phyloP scores from a whole-genome alignment of 371 early-diverging fungal genomes.

The Parasitella parasitica region DNA sequence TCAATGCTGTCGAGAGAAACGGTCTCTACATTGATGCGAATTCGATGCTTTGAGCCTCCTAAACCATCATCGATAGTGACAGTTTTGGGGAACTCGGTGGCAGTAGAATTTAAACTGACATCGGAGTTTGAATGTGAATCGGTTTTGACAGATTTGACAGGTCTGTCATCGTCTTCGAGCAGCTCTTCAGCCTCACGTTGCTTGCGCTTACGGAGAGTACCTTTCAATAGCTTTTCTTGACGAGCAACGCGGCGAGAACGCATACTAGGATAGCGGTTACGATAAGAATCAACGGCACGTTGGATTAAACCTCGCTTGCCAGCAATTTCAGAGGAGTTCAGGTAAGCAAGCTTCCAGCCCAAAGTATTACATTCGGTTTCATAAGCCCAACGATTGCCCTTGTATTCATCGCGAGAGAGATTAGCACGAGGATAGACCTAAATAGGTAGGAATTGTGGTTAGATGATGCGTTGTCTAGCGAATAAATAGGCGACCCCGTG shows the following conservation, averaged over 20 bases:
- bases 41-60: constrained; percentile 26
- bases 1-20: constrained; percentile 46
- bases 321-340: constrained; percentile 76
- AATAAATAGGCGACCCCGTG: neutral
- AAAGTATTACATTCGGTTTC: constrained; percentile 37
- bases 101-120: too few relatives aligned
- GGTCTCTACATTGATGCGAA: constrained; percentile 46
- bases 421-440: constrained; percentile 67
- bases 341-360: constrained; percentile 49
- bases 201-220: constrained; percentile 43
- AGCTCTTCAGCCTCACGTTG: constrained; percentile 24
- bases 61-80: constrained; percentile 28
- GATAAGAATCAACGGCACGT: constrained; percentile 91
- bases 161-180: neutral
- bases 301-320: constrained; percentile 91
- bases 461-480: neutral
- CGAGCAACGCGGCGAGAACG: constrained; percentile 78
- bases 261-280: constrained; percentile 80
- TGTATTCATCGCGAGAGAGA: constrained; percentile 61
- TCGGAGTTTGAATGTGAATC: neutral
- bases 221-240: constrained; percentile 69
- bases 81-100: constrained; percentile 18
- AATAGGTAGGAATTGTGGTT: neutral
- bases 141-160: neutral
- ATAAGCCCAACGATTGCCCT: constrained; percentile 70